A percentile compares a stretch with the other conserved stretches of the same genome.
Conservation (phyloP, 2,329 filamentous ascomycete species). For the Oidium heveae region DNA sequence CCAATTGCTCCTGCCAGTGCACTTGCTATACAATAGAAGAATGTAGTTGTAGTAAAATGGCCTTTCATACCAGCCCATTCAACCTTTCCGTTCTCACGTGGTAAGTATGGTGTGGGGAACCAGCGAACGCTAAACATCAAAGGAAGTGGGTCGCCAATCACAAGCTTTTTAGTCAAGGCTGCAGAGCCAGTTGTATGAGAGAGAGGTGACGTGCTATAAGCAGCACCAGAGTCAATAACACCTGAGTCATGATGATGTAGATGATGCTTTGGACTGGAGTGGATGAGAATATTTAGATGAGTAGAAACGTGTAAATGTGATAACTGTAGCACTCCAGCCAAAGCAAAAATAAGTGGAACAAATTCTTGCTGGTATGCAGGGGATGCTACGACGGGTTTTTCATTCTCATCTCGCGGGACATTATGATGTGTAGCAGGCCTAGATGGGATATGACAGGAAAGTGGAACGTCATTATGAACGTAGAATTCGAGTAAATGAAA, state of each 20-base stretch:
- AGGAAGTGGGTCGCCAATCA: conserved; percentile 69
- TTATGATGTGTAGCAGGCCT: conserved; percentile 33
- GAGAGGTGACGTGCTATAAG: conserved; percentile 59
- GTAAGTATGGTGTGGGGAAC: conserved; percentile 54
- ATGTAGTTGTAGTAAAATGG: conserved; percentile 35
- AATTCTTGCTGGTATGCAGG: conserved; percentile 26
- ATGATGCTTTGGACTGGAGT: conserved; percentile 34
- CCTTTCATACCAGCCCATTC: conserved; percentile 41
- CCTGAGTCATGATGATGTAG: conserved; percentile 41
- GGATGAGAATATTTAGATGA: conserved; percentile 70
- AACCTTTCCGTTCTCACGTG: conserved; percentile 37
- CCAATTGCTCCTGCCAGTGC: conserved; percentile 29
- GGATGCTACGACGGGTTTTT: conserved; percentile 7
- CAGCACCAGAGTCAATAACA: conserved; percentile 64
- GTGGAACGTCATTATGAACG: conserved; percentile 83
- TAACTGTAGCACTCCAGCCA: conserved; percentile 69
- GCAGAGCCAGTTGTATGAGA: conserved; percentile 25
- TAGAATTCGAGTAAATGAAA: conserved; percentile 92
- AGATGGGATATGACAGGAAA: conserved; percentile 71
- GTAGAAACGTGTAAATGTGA: conserved; percentile 81
- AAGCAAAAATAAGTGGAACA: conserved; percentile 66
- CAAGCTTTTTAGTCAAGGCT: conserved; percentile 32
- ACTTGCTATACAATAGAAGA: conserved; percentile 34
- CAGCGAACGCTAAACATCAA: conserved; percentile 62
- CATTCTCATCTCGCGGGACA: conserved; percentile 14